phyloP scores from a whole-genome alignment of 2,329 filamentous ascomycete species.

The Ambrosiella xylebori region DNA sequence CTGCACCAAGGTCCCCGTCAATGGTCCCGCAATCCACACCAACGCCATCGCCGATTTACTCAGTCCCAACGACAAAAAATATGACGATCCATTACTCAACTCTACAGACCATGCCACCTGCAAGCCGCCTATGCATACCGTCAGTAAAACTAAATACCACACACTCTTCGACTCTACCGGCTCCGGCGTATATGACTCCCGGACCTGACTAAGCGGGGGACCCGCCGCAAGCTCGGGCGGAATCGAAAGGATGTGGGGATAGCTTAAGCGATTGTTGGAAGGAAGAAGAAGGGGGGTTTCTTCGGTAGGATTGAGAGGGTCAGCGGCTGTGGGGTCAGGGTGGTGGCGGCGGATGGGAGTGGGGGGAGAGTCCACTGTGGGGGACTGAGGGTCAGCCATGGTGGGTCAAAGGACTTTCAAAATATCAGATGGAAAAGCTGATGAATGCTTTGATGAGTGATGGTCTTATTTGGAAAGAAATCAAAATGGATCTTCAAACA shows the following conservation, averaged over 20 bases:
- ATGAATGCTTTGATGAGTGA: neutral
- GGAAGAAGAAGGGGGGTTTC: constrained; percentile 14
- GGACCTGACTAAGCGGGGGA: neutral
- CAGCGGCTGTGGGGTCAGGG: constrained; percentile 9
- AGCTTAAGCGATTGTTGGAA: constrained; percentile 11
- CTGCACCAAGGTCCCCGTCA: constrained; percentile 64
- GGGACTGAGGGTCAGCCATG: constrained; percentile 6
- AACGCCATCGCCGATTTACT: constrained; percentile 70
- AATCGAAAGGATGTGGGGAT: constrained; percentile 21
- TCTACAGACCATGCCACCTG: constrained; percentile 96
- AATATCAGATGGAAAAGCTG: neutral
- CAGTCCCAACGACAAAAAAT: constrained; percentile 61
- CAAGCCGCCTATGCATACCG: constrained; percentile 69
- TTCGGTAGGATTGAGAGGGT: constrained; percentile 12
- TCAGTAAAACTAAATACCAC: constrained; percentile 74
- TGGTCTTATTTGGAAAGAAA: too few relatives aligned
- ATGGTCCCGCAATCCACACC: constrained; percentile 65
- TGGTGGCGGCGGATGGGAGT: constrained; percentile 5
- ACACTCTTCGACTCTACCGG: constrained; percentile 53
- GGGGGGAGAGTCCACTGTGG: neutral
- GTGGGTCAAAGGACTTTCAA: neutral
- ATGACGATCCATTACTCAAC: constrained; percentile 80
- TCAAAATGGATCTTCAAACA: too few relatives aligned
- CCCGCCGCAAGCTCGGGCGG: constrained; percentile 12
- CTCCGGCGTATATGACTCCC: constrained; percentile 12